These are phyloP conservation scores for Epichloe amarillans DNA, from an alignment of 2,329 filamentous ascomycete genomes.

Conservation along the genomic window DNA sequence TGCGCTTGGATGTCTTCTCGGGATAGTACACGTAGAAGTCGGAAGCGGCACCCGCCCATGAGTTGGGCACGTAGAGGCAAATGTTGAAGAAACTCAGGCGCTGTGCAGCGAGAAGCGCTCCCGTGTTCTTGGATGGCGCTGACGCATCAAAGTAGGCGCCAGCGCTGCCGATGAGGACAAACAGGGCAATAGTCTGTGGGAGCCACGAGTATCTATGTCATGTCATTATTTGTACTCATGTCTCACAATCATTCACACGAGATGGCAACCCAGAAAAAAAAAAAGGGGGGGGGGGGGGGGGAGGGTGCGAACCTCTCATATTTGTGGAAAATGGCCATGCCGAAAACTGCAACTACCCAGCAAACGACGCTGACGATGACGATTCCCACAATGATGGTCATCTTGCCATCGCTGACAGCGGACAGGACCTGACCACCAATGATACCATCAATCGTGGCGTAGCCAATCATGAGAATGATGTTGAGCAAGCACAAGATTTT, in stretches of 20 bases:
- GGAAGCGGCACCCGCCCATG: conserved; percentile 59
- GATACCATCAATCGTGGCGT: conserved; percentile 66
- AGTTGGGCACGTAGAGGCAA: conserved; percentile 37
- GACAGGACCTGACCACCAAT: conserved; percentile 68
- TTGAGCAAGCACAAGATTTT: conserved; percentile 19
- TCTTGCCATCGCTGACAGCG: conserved; percentile 49
- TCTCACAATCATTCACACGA: neutral
- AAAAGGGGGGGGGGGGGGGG: no score
- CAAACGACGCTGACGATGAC: conserved; percentile 63
- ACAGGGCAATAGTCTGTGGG: conserved; percentile 58
- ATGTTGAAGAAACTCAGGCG: conserved; percentile 56
- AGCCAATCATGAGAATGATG: conserved; percentile 57
- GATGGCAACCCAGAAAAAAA: no score
- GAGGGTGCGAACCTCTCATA: conserved; percentile 43
- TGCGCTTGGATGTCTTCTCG: conserved; percentile 38
- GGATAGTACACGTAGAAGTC: conserved; percentile 77
- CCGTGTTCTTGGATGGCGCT: conserved; percentile 44
- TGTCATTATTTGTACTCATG: neutral
- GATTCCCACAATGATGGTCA: conserved; percentile 63
- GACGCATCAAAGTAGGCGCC: conserved; percentile 47
- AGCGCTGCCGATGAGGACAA: conserved; percentile 59
- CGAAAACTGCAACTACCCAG: conserved; percentile 55
- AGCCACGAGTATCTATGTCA: conserved; percentile 29
- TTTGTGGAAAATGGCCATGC: conserved; percentile 42
- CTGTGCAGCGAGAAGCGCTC: conserved; percentile 48